These are phyloP conservation scores for Gossypium aridum DNA, from an alignment of 441 rosid species.

Conservation along the genomic window DNA sequence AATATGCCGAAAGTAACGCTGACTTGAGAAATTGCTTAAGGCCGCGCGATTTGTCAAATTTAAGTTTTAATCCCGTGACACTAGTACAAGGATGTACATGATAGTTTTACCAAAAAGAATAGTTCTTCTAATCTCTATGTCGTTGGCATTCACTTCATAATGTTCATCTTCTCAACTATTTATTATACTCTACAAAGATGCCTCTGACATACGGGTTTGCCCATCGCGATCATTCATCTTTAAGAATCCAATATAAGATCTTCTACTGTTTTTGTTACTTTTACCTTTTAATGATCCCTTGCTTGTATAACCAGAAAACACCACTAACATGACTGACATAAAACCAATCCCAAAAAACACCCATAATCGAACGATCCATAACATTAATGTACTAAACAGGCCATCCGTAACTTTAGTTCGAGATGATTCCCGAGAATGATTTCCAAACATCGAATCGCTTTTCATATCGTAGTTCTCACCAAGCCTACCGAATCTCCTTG, in stretches of 20 bases:
- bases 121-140: neutral
- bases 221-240: conserved; percentile 41
- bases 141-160: neutral
- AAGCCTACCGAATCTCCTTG: conserved; percentile 50
- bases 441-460: conserved; percentile 17
- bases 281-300: conserved; percentile 55
- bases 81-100: too few species aligned
- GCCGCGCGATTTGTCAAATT: too few species aligned
- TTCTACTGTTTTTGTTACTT: conserved; percentile 58
- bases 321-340: conserved; percentile 47
- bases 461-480: conserved; percentile 21
- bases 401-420: conserved; percentile 31
- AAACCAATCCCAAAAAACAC: conserved; percentile 65
- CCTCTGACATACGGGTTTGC: conserved; percentile 23
- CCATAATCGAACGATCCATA: conserved; percentile 77
- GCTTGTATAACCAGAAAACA: conserved; percentile 48
- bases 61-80: too few species aligned
- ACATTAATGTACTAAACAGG: conserved; percentile 47
- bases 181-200: conserved; percentile 18
- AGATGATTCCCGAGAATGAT: conserved; percentile 31
- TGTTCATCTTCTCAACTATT: neutral
- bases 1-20: too few species aligned
- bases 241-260: conserved; percentile 38
- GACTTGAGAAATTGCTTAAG: too few species aligned
- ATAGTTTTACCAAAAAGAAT: too few species aligned